phyloP scores from a whole-genome alignment of 139 green algal species.

The Chlorella sp. region DNA sequence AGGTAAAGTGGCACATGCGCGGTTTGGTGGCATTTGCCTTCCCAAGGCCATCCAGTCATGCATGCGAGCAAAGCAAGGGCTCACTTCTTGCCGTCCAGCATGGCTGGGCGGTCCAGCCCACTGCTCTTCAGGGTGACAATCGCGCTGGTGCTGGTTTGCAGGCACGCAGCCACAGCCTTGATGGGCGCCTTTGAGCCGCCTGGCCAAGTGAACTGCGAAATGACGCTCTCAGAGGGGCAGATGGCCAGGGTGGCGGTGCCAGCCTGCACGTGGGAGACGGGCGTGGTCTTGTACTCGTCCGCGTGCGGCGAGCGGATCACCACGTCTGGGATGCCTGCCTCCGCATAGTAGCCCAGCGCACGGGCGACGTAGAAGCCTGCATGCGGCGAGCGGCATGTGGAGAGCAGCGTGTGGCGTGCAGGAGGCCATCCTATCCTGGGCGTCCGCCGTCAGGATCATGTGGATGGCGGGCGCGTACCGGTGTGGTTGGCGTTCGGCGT shows the following conservation, averaged over 20 bases:
- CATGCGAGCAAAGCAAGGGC: not conserved
- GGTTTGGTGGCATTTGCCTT: not conserved
- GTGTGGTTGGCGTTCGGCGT: constrained; percentile 79
- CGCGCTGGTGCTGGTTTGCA: constrained; percentile 35
- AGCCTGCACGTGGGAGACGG: constrained; percentile 36
- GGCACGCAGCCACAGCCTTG: constrained; percentile 45
- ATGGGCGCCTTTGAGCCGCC: constrained; percentile 39
- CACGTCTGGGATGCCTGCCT: constrained; percentile 37
- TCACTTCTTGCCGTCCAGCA: not conserved
- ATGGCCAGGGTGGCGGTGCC: constrained; percentile 44
- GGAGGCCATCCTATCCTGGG: no score
- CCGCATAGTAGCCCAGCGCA: constrained; percentile 25
- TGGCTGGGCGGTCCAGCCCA: not conserved
- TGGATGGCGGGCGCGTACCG: no score
- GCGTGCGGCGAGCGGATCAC: constrained; percentile 43
- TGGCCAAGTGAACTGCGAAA: constrained; percentile 35
- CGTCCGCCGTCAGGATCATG: no score
- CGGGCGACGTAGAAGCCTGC: constrained; percentile 41
- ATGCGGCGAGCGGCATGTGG: no score
- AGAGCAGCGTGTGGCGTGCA: no score
- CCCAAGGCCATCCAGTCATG: not conserved
- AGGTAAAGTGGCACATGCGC: not conserved
- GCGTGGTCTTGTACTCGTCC: constrained; percentile 60
- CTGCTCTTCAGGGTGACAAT: not conserved
- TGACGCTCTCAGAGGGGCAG: constrained; percentile 34